Percentiles rank a stretch among this genome's conserved stretches.
phyloP scores from a whole-genome alignment of 2,329 filamentous ascomycete species.

The Nemania sp. region DNA sequence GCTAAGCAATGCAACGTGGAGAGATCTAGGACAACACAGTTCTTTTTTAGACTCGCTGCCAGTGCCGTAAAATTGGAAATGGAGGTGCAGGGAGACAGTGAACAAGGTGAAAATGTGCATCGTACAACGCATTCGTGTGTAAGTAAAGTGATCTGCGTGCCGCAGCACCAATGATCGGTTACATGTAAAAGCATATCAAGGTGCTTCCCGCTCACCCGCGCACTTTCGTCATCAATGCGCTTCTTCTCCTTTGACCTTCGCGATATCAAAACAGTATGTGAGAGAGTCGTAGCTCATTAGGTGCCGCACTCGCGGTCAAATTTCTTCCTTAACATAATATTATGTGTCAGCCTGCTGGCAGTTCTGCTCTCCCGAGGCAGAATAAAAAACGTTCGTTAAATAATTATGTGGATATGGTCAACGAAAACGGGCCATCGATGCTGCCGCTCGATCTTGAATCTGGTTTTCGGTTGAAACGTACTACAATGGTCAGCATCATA shows the following conservation, averaged over 20 bases:
- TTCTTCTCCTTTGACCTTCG: conserved; percentile 18
- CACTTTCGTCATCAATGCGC: conserved; percentile 8
- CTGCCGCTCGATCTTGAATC: conserved; percentile 68
- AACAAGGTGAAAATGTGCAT: conserved; percentile 8
- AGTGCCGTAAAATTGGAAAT: conserved; percentile 6
- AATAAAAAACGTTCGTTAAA: conserved; percentile 35
- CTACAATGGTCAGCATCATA: conserved; percentile 18
- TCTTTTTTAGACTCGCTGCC: conserved; percentile 4
- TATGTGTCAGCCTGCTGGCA: conserved; percentile 24
- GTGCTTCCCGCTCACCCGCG: conserved; percentile 4
- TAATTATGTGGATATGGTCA: conserved; percentile 33
- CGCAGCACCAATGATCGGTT: conserved; percentile 9
- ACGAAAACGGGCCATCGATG: conserved; percentile 49
- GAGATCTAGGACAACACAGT: conserved; percentile 4
- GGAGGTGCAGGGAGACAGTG: not conserved
- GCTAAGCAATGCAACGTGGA: conserved; percentile 23
- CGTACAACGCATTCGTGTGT: conserved; percentile 24
- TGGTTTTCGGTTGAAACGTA: conserved; percentile 81
- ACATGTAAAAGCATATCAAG: conserved; percentile 17
- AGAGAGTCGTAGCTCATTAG: conserved; percentile 36
- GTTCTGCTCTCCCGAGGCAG: conserved; percentile 17
- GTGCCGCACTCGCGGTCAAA: conserved; percentile 28
- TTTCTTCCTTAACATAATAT: conserved; percentile 31
- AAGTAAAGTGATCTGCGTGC: conserved; percentile 20
- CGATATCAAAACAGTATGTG: conserved; percentile 14